Evolutionary conservation across 306 rosid genomes (phyloP).

Genomic region (Trifolium pratense): DNA sequence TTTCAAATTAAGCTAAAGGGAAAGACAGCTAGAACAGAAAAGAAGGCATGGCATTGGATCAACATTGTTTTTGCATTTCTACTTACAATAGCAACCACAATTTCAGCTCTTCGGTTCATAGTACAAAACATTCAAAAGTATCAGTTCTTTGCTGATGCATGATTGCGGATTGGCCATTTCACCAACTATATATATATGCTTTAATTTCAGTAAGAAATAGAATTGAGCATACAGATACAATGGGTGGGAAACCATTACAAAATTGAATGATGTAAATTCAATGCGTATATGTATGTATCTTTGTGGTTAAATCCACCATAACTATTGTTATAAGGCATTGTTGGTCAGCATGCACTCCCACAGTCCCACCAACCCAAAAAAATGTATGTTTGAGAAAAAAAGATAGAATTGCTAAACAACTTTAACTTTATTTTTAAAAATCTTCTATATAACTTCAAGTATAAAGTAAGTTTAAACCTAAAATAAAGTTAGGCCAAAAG

Average conservation of each 20-base stretch:
- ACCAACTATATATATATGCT: neutral
- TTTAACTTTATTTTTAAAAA: too few relatives aligned
- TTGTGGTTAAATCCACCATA: neutral
- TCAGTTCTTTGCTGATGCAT: slow-evolving; percentile 58
- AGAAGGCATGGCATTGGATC: slow-evolving; percentile 64
- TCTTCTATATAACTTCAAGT: too few relatives aligned
- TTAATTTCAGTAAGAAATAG: neutral
- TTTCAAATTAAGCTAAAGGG: slow-evolving; percentile 56
- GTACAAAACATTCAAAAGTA: slow-evolving; percentile 47
- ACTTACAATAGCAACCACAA: slow-evolving; percentile 52
- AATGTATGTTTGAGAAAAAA: too few relatives aligned
- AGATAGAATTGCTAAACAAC: too few relatives aligned
- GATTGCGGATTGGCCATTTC: slow-evolving; percentile 3
- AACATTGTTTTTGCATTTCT: slow-evolving; percentile 49
- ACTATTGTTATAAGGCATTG: neutral
- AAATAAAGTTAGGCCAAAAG: too few relatives aligned
- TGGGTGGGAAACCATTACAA: neutral
- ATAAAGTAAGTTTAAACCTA: too few relatives aligned
- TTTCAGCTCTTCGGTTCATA: slow-evolving; percentile 57
- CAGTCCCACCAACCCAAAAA: too few relatives aligned
- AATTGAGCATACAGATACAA: slow-evolving; percentile 8
- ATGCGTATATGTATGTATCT: neutral
- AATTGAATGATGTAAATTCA: neutral
- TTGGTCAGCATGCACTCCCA: too few relatives aligned
- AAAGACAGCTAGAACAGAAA: slow-evolving; percentile 49